phyloP scores from a whole-genome alignment of 345 rosid genomes.

The Syzygium oleosum region DNA sequence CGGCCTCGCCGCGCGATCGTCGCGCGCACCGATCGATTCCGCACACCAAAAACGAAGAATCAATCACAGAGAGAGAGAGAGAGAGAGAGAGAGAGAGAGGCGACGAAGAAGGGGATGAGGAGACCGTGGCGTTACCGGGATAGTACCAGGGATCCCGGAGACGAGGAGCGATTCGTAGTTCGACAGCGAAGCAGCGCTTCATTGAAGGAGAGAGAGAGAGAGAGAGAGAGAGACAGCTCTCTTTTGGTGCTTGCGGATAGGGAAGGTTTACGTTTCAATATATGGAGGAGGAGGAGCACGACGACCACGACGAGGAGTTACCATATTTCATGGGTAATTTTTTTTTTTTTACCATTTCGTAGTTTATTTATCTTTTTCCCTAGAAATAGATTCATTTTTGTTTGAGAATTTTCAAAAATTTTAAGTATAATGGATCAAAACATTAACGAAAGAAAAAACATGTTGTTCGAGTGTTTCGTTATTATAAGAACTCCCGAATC shows the following conservation, averaged over 20 bases:
- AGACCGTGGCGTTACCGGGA: not conserved
- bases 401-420: not conserved
- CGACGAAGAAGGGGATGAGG: not conserved
- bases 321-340: too few species aligned
- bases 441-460: not conserved
- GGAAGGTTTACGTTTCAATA: not conserved
- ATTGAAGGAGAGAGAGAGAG: not conserved
- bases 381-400: not conserved
- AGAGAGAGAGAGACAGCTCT: not conserved
- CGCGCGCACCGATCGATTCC: not conserved
- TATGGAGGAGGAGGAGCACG: too few species aligned
- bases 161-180: not conserved
- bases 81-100: not conserved
- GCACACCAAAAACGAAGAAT: not conserved
- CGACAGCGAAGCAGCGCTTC: not conserved
- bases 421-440: not conserved
- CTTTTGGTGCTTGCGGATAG: not conserved
- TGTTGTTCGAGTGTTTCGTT: too few species aligned
- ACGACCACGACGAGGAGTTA: too few species aligned
- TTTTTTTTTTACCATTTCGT: not conserved
- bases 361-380: not conserved
- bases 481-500: not conserved
- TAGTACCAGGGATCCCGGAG: not conserved
- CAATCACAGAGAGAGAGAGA: not conserved
- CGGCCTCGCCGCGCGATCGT: not conserved